Conservation (phyloP, 179 eudicot species). For the Pouteria campechiana region DNA sequence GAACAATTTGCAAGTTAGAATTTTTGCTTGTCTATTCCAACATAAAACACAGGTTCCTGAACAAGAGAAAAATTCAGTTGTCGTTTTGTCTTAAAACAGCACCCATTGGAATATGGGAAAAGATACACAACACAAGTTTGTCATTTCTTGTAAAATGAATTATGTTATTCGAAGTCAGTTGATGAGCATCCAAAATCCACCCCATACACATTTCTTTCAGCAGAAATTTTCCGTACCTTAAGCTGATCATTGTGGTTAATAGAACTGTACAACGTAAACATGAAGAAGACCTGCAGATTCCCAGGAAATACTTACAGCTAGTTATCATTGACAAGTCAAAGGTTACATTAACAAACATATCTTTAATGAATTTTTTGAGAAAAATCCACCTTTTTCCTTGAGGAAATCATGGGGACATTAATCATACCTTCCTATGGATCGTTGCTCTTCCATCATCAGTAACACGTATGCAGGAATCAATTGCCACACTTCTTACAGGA, state of each 20-base stretch:
- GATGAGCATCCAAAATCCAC: no score
- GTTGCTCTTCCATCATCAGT: conserved; percentile 43
- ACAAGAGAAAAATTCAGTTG: neutral
- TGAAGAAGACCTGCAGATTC: conserved; percentile 37
- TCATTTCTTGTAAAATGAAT: no score
- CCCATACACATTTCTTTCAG: neutral
- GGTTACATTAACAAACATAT: neutral
- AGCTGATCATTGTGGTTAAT: conserved; percentile 46
- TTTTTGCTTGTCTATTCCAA: no score
- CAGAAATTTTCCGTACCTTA: conserved; percentile 28
- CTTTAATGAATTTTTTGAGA: neutral
- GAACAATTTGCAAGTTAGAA: no score
- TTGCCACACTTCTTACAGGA: conserved; percentile 31
- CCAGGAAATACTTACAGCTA: neutral
- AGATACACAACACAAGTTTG: no score
- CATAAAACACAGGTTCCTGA: no score
- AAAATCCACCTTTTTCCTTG: neutral
- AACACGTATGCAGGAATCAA: conserved; percentile 46
- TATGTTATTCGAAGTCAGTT: no score
- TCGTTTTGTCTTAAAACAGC: neutral
- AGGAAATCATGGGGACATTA: neutral
- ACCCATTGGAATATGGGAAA: neutral
- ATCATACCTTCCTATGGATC: conserved; percentile 41
- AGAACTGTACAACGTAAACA: conserved; percentile 50
- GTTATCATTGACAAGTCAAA: conserved; percentile 21